Evolutionary conservation across 208 protist species (phyloP), one percentile per base, ranked within the genome.

Genomic region (Trypanosoma congolense): DNA sequence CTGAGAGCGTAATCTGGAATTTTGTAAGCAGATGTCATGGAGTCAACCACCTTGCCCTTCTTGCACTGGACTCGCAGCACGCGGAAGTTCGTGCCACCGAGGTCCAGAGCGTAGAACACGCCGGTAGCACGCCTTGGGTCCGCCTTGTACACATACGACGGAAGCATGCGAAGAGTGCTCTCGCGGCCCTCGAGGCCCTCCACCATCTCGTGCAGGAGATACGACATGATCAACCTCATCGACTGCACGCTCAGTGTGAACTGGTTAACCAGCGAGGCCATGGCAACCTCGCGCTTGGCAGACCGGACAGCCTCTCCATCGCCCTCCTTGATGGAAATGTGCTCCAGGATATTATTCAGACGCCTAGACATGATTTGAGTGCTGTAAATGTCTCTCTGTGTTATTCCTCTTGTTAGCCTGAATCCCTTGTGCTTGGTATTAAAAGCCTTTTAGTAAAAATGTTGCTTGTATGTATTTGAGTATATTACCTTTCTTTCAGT

Each of bases 51-150:
- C 44, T 58, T 65, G 53, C 75, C 83, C 49, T 63, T 25, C 52
- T 71, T 62, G 43, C 92, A 62, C 30, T 46, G 30, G 49, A 96
- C 68, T 16, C 79, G 73, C 45, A 95, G 55, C 49, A 95, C 85
- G 25, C 86, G 80, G 67, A 93, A 92, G 74, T 96, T 95, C 56
- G 83, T 91, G 56, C 90, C 90, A 36, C 90, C 90, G 31, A 96
- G 80, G 67, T 96, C 90, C 22, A 96, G 76, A 29, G 90, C 90
- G 69, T 89, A 86, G 75, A 78, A 95, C 47, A 75, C 65, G 31
- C 90, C 90, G 12, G 65, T 79, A 30, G 80, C 73, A 56, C 55
- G 57, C 43, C 31, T 56, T 19, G 78, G 69, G 50, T 85, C 53
- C 49, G 62, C 70, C 48, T 78, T 83, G 70, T 83, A 90, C 45